A percentile compares a stretch with the other conserved stretches of the same genome.
Conservation (phyloP, 108 stramenopile genomes). For the Cylindrotheca fusiformis region DNA sequence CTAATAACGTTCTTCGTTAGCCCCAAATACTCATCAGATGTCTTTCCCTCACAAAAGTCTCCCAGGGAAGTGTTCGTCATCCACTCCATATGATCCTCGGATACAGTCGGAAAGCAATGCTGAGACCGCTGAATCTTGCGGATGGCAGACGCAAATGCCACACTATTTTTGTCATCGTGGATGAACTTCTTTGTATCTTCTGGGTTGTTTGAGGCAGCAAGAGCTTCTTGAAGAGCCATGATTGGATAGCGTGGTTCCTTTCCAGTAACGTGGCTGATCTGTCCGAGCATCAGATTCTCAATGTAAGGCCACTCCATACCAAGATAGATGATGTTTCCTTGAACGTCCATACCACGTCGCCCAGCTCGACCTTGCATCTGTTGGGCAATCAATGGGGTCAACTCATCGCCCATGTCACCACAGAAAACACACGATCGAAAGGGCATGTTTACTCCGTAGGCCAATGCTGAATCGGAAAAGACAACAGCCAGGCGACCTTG, state of each 20-base stretch:
- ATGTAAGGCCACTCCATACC: conserved; percentile 97
- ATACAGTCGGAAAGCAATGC: conserved; percentile 77
- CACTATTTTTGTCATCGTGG: conserved; percentile 54
- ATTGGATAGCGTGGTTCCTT: conserved; percentile 94
- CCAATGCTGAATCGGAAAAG: conserved; percentile 96
- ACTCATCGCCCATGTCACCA: conserved; percentile 90
- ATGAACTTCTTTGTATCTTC: conserved; percentile 69
- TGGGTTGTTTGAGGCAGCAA: conserved; percentile 87
- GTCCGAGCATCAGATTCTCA: conserved; percentile 97
- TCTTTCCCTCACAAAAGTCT: conserved; percentile 75
- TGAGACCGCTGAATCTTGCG: conserved; percentile 73
- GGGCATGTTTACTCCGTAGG: conserved; percentile 99
- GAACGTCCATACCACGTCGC: conserved; percentile 98
- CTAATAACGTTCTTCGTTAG: conserved; percentile 64
- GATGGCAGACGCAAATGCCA: conserved; percentile 65
- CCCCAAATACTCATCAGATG: conserved; percentile 61
- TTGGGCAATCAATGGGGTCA: conserved; percentile 95
- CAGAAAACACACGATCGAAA: conserved; percentile 98
- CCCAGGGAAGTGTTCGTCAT: conserved; percentile 73
- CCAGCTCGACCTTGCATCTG: conserved; percentile 99
- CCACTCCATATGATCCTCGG: conserved; percentile 82
- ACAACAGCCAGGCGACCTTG: conserved; percentile 98
- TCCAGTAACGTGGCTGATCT: conserved; percentile 93
- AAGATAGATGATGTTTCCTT: conserved; percentile 97
- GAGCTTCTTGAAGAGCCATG: conserved; percentile 86